Evolutionary conservation across 108 stramenopile genomes (phyloP), one percentile per base, ranked within the genome.

Genomic region (Schizochytrium sp.): DNA sequence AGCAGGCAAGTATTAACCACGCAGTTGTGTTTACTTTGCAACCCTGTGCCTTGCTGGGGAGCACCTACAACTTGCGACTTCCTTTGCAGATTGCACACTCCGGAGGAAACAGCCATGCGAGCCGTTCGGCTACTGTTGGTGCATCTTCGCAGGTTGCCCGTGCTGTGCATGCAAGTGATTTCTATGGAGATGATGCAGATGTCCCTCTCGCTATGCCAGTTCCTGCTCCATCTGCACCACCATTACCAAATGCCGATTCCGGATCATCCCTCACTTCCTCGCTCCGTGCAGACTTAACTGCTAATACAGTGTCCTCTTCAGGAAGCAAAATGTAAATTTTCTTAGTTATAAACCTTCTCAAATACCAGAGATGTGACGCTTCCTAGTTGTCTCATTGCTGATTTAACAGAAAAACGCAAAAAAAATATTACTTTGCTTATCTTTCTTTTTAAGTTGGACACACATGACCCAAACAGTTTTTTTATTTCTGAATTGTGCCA

Each of bases 351-450:
- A 58, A 28, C 28, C 28, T 28, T 28, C 59, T 42, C 38, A 12
- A 72, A 41, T 41, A 72, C 40, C 72, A 8, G 72, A 41, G 72
- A 72, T 41, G 8, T 72, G 72, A 72, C 38, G 10, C 10, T 8
- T 41, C 40, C 72, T 8, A 28, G 59, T 60, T n/a, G 28, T n/a
- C 17, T 15, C 28, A 41, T 72, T 44, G 40, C 13, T 38, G 42
- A 72, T 72, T 13, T 72, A 72, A 72, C 15, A 44, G 44, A 1
- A 13, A 38, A 72, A 72, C 15, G 72, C 72, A 72, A 72, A 44
- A 15, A 13, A 41, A 17, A 72, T n/a, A 1, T 38, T 72, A 41
- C 40, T 41, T 15, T 15, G 44, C 40, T 41, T 44, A 15, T 72
- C 19, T n/a, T 41, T n/a, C 42, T 15, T n/a, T 13, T n/a, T 44